Evolutionary conservation across 2,329 filamentous ascomycete genomes (phyloP), one percentile per base, ranked within the genome.

Genomic region (Neofusicoccum parvum): DNA sequence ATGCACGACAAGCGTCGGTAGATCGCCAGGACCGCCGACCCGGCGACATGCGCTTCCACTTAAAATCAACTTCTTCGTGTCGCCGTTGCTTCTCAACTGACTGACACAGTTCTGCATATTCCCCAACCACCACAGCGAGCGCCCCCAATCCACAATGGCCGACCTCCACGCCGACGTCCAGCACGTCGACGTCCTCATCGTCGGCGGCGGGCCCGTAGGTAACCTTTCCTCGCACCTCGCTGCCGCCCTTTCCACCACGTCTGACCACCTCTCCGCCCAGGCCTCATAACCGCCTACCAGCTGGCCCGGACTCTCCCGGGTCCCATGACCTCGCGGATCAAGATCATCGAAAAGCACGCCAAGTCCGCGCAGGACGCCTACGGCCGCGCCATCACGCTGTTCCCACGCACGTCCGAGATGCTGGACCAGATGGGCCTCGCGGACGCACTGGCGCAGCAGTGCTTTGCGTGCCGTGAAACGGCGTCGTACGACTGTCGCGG

Each of bases 301-400:
- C 75, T 85, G 32, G 76, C 77, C 48, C 77, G 76, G 80, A 76
- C 76, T 80, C 66, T 78, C 70, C 67, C 77, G 70, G 46, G 41
- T 7, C 64, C 81, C 77, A 67, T 76, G 70, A 65, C 72, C 78
- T 62, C 77, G 27, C 27, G 27, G 75, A 64, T 83, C 49, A 79
- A 79, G 62, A 81, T 85, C 51, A 78, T 85, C 64, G 83, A 86
- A 68, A 80, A 82, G 66, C 70, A 83, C 51, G 71, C 76, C 37
- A 85, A 85, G 69, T 79, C 80, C 0, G 73, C 77, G 1, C 83
- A 85, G 70, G 82, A 84, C 65, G 72, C 79, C n/a, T 85, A 83
- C 71, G 84, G 84, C 15, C 80, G 84, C 7, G 84, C 84, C 12
- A 84, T 85, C 66, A 84, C 84, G 0, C 79, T 86, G 2, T 86